Percentiles rank a stretch among this genome's conserved stretches.
Evolutionary conservation across 768 basidiomycete species (phyloP).

Genomic region (Sporobolomyces pararoseus): DNA sequence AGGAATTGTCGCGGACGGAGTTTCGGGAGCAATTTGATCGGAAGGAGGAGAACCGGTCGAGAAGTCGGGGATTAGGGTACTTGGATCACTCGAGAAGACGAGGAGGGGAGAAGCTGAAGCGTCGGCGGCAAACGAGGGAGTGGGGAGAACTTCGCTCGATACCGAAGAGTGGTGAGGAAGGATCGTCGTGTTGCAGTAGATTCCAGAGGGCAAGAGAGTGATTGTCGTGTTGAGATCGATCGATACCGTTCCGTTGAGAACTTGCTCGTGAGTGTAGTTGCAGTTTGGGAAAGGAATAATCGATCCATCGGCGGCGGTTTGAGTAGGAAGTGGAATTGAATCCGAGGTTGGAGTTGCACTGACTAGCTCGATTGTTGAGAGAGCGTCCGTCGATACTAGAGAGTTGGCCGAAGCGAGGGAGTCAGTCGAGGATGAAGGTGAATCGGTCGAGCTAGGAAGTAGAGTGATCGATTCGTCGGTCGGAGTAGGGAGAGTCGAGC

Average conservation of each 20-base stretch:
- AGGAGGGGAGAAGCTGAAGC: background rate
- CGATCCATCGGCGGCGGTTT: background rate
- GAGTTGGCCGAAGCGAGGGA: background rate
- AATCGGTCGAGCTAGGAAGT: background rate
- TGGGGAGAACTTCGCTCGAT: no score
- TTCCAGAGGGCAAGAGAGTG: background rate
- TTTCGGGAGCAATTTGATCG: background rate
- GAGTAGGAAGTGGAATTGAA: no score
- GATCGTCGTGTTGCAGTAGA: slow-evolving; percentile 8
- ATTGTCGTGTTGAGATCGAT: background rate
- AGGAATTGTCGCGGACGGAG: background rate
- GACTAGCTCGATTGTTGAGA: background rate
- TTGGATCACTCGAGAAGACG: slow-evolving; percentile 3
- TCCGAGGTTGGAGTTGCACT: background rate
- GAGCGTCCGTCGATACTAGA: background rate
- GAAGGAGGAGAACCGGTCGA: background rate
- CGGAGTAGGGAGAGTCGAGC: no score
- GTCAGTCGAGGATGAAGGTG: background rate
- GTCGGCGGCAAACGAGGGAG: background rate
- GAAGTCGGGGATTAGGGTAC: background rate
- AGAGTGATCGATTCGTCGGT: no score
- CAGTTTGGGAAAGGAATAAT: slow-evolving; percentile 1
- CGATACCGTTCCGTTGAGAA: background rate
- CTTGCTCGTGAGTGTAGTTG: slow-evolving; percentile 6
- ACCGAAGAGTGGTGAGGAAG: no score